These are phyloP conservation scores for Suillus alpinus DNA, from an alignment of 768 basidiomycete genomes.

Conservation along the genomic window DNA sequence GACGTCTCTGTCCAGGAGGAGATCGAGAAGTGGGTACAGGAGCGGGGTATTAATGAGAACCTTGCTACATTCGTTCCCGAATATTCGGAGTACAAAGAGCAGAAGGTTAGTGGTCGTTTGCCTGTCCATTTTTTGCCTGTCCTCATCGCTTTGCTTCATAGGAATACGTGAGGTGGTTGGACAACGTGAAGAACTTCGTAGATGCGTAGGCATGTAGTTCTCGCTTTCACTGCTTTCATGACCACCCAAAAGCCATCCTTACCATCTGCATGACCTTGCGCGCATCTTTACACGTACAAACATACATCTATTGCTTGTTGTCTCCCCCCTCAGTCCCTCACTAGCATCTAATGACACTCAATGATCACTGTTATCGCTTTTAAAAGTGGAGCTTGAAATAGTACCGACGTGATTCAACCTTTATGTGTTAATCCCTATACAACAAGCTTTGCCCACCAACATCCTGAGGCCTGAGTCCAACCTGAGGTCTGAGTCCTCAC, in stretches of 20 bases:
- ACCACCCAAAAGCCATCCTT: neutral
- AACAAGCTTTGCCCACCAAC: neutral
- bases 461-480: too few relatives aligned
- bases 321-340: constrained; percentile 22
- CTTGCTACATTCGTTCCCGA: constrained; percentile 88
- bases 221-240: neutral
- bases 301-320: constrained; percentile 9
- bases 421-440: too few relatives aligned
- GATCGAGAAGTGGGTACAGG: constrained; percentile 85
- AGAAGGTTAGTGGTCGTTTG: constrained; percentile 59
- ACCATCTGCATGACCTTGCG: constrained; percentile 5
- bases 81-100: constrained; percentile 88
- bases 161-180: constrained; percentile 93
- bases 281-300: constrained; percentile 9
- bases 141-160: constrained; percentile 27
- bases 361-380: neutral
- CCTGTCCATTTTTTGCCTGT: constrained; percentile 1
- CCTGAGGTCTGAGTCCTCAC: too few relatives aligned
- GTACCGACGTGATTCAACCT: too few relatives aligned
- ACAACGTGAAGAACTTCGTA: constrained; percentile 78
- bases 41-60: constrained; percentile 83
- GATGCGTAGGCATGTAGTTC: constrained; percentile 46
- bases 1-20: constrained; percentile 86
- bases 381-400: neutral
- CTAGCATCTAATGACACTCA: constrained; percentile 1